Base-by-base conservation (phyloP, 2,329 filamentous ascomycete species). In the Beauveria sp. region DNA sequence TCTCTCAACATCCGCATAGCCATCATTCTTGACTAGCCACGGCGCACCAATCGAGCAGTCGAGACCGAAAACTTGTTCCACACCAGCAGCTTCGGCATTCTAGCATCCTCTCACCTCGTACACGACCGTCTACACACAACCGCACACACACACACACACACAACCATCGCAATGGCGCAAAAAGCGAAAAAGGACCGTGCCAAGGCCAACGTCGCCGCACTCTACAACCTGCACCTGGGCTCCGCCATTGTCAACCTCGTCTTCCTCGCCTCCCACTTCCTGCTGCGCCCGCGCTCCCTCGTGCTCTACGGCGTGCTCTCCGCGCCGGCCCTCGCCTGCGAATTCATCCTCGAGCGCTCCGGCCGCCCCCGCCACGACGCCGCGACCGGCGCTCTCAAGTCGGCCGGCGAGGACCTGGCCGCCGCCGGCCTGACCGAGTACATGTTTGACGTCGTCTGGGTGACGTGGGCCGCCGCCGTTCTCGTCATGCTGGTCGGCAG, bases 371-470 rank as follows among this genome's bases (percentile, higher is more conserved):
- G 80, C 63, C 90, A 87, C 71, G 84, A 86, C 66, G 72, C 86
- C 24, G 76, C 78, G 28, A 86, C 85, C 53, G 82, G 80, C 16
- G 81, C 87, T n/a, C 79, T 98, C 64, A 86, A 85, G 72, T 85
- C 82, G 38, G 80, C 90, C 0, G 93, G 95, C 49, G 93, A 98
- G 72, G 95, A 99, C 73, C 84, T 99, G 57, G 86, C 89, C 58
- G 90, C 91, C 10, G 83, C 88, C 40, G 95, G 95, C 5, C 77
- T 99, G 78, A 98, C 93, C 12, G 95, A 97, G 77, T 98, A 96
- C 79, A 91, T 98, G 89, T 99, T 96, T 83, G 95, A 99, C 76
- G 85, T 96, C 55, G 79, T 96, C 58, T 98, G 96, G 84, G 91
- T 96, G 78, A 97, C 92, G 0, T 97, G 93, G 87, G 86, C 85